These are phyloP conservation scores for Fagopyrum tataricum DNA, from an alignment of 148 eudicot species.

Conservation along the genomic window DNA sequence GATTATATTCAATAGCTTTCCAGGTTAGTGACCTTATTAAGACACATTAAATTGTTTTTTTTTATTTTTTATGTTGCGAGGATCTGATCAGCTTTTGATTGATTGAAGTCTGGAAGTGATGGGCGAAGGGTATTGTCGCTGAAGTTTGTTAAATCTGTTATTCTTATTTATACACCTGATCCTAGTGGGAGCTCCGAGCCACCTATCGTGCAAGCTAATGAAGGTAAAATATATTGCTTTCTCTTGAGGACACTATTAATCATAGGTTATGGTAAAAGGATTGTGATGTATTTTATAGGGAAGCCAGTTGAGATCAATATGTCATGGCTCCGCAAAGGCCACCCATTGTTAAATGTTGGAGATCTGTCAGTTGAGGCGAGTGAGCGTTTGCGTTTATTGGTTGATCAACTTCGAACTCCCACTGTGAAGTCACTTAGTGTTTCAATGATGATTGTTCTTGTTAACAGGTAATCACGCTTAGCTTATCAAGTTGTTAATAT, in stretches of 20 bases:
- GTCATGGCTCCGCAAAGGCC: constrained; percentile 94
- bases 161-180: constrained; percentile 84
- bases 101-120: constrained; percentile 59
- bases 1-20: constrained; percentile 70
- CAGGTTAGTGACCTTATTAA: constrained; percentile 44
- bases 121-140: constrained; percentile 76
- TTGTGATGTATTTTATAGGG: constrained; percentile 26
- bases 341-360: constrained; percentile 76
- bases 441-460: constrained; percentile 66
- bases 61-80: background rate
- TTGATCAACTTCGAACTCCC: constrained; percentile 89
- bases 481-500: background rate
- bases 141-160: constrained; percentile 72
- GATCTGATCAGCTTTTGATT: background rate
- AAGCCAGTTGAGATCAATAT: constrained; percentile 54
- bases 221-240: constrained; percentile 37
- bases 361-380: constrained; percentile 88
- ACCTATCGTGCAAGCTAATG: constrained; percentile 39
- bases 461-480: constrained; percentile 50
- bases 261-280: constrained; percentile 12
- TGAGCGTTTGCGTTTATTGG: constrained; percentile 66
- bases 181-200: constrained; percentile 74
- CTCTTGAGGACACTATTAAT: constrained; percentile 14
- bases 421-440: constrained; percentile 66
- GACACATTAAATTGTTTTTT: constrained; percentile 10